Base-by-base conservation (phyloP, 2,329 filamentous ascomycete genomes). In the Trichoderma citrinoviride region DNA sequence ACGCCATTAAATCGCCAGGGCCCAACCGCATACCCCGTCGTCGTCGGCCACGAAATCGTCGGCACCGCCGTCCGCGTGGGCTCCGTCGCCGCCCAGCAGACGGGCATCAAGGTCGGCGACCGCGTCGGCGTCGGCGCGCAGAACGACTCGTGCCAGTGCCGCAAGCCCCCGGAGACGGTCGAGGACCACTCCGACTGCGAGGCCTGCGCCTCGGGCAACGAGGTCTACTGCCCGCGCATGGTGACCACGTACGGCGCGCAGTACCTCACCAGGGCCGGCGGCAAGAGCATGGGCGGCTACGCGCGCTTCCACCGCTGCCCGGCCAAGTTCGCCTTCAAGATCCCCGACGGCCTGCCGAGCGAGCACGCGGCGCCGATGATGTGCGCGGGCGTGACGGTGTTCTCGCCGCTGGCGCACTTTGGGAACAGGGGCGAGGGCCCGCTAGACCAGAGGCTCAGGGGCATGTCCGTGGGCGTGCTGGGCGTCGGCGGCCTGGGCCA, bases 91-190 rank as follows among this genome's bases (percentile, higher is more conserved):
- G 54, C 76, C 17, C 71, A 80, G 43, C 79, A 80, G 3, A 77
- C 73, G 12, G 71, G 73, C 5, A 81, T 90, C 73, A 84, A 87
- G 73, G 79, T 82, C 40, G 88, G 88, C 64, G 80, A 89, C 71
- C 82, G 85, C 10, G 88, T 90, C 44, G 88, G 88, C 52, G 87
- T 90, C n/a, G 88, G 88, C 43, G 87, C 88, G 7, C 87, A 90
- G 71, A 83, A 83, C 27, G 87, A 83, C 73, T 85, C 87, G 29
- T 90, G 88, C 76, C 80, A 88, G 40, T 90, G 87, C 79, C 82
- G 83, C 66, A 82, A 87, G 71, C 27, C 66, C 8, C 29, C 70
- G 3, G 44, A 64, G 44, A 54, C 50, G n/a, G 5, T 25, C 21
- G 43, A 64, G 44, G 61, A 64, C 19, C 53, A 57, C 53, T 64